These are phyloP conservation scores for Hortaea sp. DNA, from an alignment of 2,329 filamentous ascomycete species.

Conservation along the genomic window DNA sequence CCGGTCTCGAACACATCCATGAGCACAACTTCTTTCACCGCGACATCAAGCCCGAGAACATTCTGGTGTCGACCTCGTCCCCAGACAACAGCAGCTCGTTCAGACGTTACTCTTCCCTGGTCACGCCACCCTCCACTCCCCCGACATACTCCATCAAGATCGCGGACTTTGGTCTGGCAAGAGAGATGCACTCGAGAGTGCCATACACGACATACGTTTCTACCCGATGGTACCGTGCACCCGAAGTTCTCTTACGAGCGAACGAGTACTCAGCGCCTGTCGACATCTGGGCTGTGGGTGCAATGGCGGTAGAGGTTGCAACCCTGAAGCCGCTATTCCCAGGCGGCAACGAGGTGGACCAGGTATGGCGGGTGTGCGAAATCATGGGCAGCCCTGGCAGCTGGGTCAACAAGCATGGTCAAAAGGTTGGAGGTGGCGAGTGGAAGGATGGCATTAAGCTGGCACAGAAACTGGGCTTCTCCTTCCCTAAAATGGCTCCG, in stretches of 20 bases:
- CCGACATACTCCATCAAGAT: conserved; percentile 95
- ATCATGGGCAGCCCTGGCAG: conserved; percentile 98
- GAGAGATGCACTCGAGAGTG: conserved; percentile 91
- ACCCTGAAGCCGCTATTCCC: conserved; percentile 95
- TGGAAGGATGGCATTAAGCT: conserved; percentile 92
- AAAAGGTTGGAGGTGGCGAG: conserved; percentile 83
- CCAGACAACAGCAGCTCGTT: conserved; percentile 77
- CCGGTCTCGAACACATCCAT: conserved; percentile 93
- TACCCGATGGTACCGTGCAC: conserved; percentile 88
- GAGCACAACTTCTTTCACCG: conserved; percentile 96
- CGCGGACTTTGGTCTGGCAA: conserved; percentile 93
- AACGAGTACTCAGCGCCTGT: conserved; percentile 96
- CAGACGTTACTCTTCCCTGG: conserved; percentile 81
- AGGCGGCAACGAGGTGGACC: conserved; percentile 94
- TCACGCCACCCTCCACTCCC: conserved; percentile 90
- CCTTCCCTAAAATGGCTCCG: conserved; percentile 97
- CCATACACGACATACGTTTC: conserved; percentile 98
- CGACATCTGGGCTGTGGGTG: conserved; percentile 96
- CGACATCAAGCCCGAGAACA: conserved; percentile 98
- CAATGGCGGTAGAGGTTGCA: conserved; percentile 96
- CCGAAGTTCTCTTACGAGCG: conserved; percentile 84
- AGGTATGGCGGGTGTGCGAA: conserved; percentile 97
- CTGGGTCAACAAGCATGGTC: conserved; percentile 90
- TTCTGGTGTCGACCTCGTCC: conserved; percentile 84
- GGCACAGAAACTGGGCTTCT: conserved; percentile 93